Percentiles rank a stretch among this genome's conserved stretches.
Evolutionary conservation across 2,329 filamentous ascomycete genomes (phyloP).

Genomic region (Coniochaeta sp.): DNA sequence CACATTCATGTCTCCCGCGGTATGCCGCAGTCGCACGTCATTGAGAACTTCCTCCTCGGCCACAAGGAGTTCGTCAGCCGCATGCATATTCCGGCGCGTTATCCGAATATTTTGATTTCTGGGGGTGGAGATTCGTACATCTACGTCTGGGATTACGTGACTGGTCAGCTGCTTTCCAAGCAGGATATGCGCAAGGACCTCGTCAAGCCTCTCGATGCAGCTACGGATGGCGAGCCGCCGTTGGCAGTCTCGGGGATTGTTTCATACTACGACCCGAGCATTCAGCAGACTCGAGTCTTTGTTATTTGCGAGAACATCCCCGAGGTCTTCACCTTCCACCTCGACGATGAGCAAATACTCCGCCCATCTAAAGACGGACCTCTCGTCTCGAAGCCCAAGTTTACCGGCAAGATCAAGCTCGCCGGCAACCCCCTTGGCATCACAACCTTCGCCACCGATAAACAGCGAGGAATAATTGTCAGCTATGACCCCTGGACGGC

Average conservation of each 20-base stretch:
- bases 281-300: slow-evolving; percentile 21
- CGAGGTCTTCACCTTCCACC: slow-evolving; percentile 31
- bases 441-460: slow-evolving; percentile 14
- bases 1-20: slow-evolving; percentile 86
- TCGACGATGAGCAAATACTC: slow-evolving; percentile 44
- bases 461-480: slow-evolving; percentile 20
- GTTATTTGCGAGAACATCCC: slow-evolving; percentile 45
- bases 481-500: slow-evolving; percentile 26
- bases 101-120: slow-evolving; percentile 63
- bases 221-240: slow-evolving; percentile 14
- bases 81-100: slow-evolving; percentile 54
- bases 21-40: slow-evolving; percentile 71
- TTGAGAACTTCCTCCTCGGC: slow-evolving; percentile 83
- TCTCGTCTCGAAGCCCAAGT: neutral
- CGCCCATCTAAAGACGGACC: slow-evolving; percentile 24
- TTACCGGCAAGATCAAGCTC: neutral
- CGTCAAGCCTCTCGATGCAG: slow-evolving; percentile 29
- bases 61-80: slow-evolving; percentile 79
- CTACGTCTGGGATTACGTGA: slow-evolving; percentile 75
- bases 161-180: slow-evolving; percentile 43
- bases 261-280: slow-evolving; percentile 10
- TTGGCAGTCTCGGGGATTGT: slow-evolving; percentile 33
- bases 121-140: slow-evolving; percentile 79
- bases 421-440: slow-evolving; percentile 59
- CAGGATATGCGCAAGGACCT: slow-evolving; percentile 32